Evolutionary conservation across 2,329 filamentous ascomycete genomes (phyloP).

Genomic region (Tolypocladium sp.): DNA sequence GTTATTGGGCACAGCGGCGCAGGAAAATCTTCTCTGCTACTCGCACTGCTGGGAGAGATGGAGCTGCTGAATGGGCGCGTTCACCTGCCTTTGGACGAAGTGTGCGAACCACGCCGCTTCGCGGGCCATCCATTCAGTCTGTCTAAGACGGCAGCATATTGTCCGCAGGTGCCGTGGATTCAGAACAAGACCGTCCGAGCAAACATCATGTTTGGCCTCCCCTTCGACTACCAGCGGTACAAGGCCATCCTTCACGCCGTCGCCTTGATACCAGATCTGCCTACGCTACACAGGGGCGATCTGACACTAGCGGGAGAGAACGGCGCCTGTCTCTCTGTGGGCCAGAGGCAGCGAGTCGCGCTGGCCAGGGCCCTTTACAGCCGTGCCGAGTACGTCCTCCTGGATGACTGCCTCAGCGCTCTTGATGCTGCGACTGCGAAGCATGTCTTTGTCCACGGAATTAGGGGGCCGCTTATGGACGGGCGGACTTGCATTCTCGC

Average conservation of each 20-base stretch:
- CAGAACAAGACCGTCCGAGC: constrained; percentile 65
- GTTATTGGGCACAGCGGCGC: constrained; percentile 62
- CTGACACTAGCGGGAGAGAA: constrained; percentile 44
- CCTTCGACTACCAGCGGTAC: constrained; percentile 55
- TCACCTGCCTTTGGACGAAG: neutral
- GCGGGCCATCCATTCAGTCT: constrained; percentile 54
- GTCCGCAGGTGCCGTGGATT: constrained; percentile 64
- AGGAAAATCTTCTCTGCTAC: constrained; percentile 61
- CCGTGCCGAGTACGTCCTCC: constrained; percentile 23
- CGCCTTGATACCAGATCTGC: constrained; percentile 60
- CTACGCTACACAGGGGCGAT: constrained; percentile 61
- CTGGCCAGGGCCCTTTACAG: constrained; percentile 13
- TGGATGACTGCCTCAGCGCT: constrained; percentile 70
- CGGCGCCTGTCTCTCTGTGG: constrained; percentile 7
- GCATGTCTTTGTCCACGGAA: neutral
- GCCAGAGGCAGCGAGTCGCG: constrained; percentile 9
- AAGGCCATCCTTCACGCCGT: constrained; percentile 58
- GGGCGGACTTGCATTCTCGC: constrained; percentile 2
- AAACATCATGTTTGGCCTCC: constrained; percentile 64
- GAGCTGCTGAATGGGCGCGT: neutral
- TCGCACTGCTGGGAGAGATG: constrained; percentile 60
- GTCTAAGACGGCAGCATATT: constrained; percentile 27
- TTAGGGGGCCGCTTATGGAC: constrained; percentile 1
- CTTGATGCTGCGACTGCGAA: constrained; percentile 44
- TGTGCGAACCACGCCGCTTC: constrained; percentile 46